These are phyloP conservation scores for Aspergillus proliferans DNA, from an alignment of 2,329 filamentous ascomycete genomes.

Conservation along the genomic window DNA sequence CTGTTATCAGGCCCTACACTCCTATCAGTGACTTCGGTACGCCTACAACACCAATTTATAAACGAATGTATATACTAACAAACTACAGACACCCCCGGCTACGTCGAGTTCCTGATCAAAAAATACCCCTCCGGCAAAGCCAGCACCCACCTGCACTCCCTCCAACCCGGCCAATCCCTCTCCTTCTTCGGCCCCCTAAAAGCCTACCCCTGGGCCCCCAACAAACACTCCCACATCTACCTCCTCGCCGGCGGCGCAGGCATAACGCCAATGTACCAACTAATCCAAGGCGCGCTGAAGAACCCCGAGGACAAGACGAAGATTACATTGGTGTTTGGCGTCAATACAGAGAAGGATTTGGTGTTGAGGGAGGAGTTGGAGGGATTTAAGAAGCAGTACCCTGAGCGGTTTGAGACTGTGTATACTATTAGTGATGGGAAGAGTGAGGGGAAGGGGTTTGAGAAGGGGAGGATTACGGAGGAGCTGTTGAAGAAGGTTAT, in stretches of 20 bases:
- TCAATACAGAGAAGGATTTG: slow-evolving; percentile 59
- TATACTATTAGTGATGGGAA: slow-evolving; percentile 50
- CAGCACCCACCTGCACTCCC: slow-evolving; percentile 60
- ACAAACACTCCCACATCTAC: slow-evolving; percentile 48
- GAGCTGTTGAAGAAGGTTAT: slow-evolving; percentile 50
- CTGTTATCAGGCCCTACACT: slow-evolving; percentile 61
- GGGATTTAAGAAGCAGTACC: slow-evolving; percentile 43
- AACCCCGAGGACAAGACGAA: slow-evolving; percentile 58
- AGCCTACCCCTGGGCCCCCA: slow-evolving; percentile 50
- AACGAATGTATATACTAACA: background rate
- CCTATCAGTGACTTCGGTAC: slow-evolving; percentile 52
- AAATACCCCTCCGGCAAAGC: slow-evolving; percentile 61
- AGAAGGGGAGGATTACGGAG: slow-evolving; percentile 54
- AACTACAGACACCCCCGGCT: slow-evolving; percentile 48
- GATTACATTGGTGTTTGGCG: slow-evolving; percentile 60
- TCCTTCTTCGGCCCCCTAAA: slow-evolving; percentile 52
- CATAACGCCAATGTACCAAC: slow-evolving; percentile 65
- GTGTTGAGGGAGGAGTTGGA: slow-evolving; percentile 53
- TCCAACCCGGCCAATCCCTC: slow-evolving; percentile 56
- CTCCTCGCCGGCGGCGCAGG: slow-evolving; percentile 66
- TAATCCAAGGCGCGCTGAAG: slow-evolving; percentile 55
- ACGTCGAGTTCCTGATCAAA: slow-evolving; percentile 61
- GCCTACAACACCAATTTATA: slow-evolving; percentile 5
- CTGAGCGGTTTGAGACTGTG: slow-evolving; percentile 51
- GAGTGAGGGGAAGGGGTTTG: slow-evolving; percentile 33